Percentiles rank a stretch among this genome's conserved stretches.
phyloP scores from a whole-genome alignment of 2,329 filamentous ascomycete species.

The Aspergillus sp. region DNA sequence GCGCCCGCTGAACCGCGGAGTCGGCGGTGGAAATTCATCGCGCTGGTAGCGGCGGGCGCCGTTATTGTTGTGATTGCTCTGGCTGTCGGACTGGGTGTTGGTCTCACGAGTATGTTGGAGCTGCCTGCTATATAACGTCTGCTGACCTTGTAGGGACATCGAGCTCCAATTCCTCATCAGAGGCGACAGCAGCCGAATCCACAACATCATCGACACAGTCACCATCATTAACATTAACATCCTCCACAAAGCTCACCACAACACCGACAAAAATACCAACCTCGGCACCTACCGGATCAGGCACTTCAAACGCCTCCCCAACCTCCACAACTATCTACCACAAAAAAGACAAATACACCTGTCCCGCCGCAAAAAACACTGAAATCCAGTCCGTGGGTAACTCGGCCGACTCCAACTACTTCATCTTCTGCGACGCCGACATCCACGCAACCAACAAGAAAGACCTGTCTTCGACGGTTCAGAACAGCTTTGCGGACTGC shows the following conservation, averaged over 20 bases:
- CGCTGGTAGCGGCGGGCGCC: too few relatives aligned
- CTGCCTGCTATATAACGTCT: too few relatives aligned
- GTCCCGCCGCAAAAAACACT: conserved; percentile 1
- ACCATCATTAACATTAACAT: not conserved
- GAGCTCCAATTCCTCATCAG: not conserved
- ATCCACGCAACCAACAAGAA: conserved; percentile 1
- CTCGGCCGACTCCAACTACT: not conserved
- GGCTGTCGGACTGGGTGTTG: too few relatives aligned
- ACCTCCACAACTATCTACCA: not conserved
- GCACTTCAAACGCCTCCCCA: not conserved
- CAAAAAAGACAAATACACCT: not conserved
- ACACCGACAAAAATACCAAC: too few relatives aligned
- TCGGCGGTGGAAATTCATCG: too few relatives aligned
- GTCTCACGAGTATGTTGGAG: too few relatives aligned
- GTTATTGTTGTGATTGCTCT: too few relatives aligned
- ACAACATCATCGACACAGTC: not conserved
- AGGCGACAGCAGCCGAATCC: not conserved
- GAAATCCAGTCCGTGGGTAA: not conserved
- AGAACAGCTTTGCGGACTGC: not conserved
- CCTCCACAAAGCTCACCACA: not conserved
- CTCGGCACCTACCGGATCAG: not conserved
- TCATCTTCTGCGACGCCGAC: conserved; percentile 3
- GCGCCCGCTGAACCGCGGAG: too few relatives aligned
- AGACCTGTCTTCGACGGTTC: not conserved
- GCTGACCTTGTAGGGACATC: too few relatives aligned